phyloP scores from a whole-genome alignment of 352 stramenopile species.

The Globisporangium cederbergense region DNA sequence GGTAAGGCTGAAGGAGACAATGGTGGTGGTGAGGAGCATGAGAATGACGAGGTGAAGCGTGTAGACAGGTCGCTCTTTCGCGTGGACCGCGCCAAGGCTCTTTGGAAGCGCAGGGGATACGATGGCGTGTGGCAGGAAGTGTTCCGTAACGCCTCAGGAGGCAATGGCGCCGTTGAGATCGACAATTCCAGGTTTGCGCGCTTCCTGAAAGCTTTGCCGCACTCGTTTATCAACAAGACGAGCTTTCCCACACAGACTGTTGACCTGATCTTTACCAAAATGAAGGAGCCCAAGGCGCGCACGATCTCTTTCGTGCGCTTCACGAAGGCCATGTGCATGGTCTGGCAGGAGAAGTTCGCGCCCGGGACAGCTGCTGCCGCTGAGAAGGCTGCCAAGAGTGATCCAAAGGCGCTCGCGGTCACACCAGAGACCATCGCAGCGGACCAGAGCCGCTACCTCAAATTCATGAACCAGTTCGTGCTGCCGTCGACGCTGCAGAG shows the following conservation, averaged over 20 bases:
- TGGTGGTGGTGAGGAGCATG: slow-evolving; percentile 15
- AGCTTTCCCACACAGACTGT: slow-evolving; percentile 51
- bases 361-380: neutral
- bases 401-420: slow-evolving; percentile 7
- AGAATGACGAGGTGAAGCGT: slow-evolving; percentile 17
- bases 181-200: slow-evolving; percentile 63
- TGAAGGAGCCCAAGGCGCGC: slow-evolving; percentile 69
- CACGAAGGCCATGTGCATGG: slow-evolving; percentile 55
- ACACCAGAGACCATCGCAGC: slow-evolving; percentile 2
- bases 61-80: slow-evolving; percentile 43
- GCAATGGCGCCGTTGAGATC: slow-evolving; percentile 28
- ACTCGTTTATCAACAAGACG: slow-evolving; percentile 55
- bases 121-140: slow-evolving; percentile 69
- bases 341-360: slow-evolving; percentile 59
- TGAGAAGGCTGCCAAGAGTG: neutral
- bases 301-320: slow-evolving; percentile 60
- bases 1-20: neutral
- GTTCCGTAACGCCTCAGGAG: slow-evolving; percentile 45
- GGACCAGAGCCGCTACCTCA: slow-evolving; percentile 40
- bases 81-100: slow-evolving; percentile 25
- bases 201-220: slow-evolving; percentile 59
- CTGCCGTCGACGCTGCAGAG: slow-evolving; percentile 52
- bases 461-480: slow-evolving; percentile 67
- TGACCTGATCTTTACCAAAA: slow-evolving; percentile 68
- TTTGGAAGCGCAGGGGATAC: slow-evolving; percentile 54